A percentile compares a stretch with the other conserved stretches of the same genome.
Conservation (phyloP, 495 filamentous ascomycete genomes). For the Pseudevernia furfuracea region DNA sequence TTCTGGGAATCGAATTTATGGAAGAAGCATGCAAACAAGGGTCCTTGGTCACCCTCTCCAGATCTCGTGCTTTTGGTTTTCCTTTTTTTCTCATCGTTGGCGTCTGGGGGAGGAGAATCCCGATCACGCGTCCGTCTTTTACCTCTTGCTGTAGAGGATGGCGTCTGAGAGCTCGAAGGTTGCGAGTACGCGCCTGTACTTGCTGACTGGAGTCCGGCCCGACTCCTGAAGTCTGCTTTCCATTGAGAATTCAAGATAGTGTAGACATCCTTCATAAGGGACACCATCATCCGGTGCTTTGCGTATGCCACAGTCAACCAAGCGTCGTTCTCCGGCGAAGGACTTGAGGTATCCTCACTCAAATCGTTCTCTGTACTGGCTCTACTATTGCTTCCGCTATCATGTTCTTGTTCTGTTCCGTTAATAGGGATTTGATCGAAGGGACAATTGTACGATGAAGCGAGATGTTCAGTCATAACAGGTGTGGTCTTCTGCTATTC, state of each 20-base stretch:
- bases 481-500: neutral
- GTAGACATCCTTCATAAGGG: neutral
- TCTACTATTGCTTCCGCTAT: neutral
- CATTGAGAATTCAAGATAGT: neutral
- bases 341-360: neutral
- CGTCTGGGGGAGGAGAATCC: neutral
- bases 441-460: neutral
- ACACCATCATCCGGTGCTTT: conserved; percentile 1
- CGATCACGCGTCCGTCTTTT: neutral
- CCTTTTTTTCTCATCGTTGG: neutral
- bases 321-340: neutral
- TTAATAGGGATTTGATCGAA: neutral
- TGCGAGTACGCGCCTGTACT: neutral
- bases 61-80: neutral
- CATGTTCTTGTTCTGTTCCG: neutral
- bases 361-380: neutral
- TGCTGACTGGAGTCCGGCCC: neutral
- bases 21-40: neutral
- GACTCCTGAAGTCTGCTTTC: neutral
- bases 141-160: neutral
- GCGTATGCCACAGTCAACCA: neutral
- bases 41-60: neutral
- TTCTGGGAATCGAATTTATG: conserved; percentile 5
- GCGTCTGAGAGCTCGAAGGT: neutral
- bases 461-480: neutral